Conservation (phyloP, 805 yeast genomes). For the Candida quercuum region DNA sequence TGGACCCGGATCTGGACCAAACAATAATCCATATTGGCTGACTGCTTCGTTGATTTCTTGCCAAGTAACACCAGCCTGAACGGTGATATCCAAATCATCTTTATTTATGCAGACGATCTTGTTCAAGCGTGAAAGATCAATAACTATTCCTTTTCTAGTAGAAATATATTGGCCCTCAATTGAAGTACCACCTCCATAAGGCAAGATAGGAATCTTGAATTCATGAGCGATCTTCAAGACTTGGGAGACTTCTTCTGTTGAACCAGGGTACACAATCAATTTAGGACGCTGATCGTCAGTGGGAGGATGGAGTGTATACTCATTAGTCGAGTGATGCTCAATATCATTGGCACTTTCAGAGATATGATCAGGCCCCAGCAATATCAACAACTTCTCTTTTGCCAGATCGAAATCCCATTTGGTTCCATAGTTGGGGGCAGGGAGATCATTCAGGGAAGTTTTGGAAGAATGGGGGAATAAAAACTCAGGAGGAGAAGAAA, state of each 20-base stretch:
- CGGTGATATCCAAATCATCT: slow-evolving; percentile 63
- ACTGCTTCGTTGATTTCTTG: slow-evolving; percentile 54
- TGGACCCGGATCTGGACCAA: slow-evolving; percentile 78
- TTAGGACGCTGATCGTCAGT: slow-evolving; percentile 31
- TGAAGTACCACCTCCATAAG: slow-evolving; percentile 61
- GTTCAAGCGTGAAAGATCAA: slow-evolving; percentile 58
- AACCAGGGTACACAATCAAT: slow-evolving; percentile 45
- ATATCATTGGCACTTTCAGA: slow-evolving; percentile 27
- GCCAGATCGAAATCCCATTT: slow-evolving; percentile 24
- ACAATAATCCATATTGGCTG: slow-evolving; percentile 42
- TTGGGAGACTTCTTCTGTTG: slow-evolving; percentile 51
- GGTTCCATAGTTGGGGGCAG: slow-evolving; percentile 22
- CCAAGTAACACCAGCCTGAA: slow-evolving; percentile 80
- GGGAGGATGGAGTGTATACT: slow-evolving; percentile 45
- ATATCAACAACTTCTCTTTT: slow-evolving; percentile 22
- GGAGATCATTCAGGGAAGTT: slow-evolving; percentile 17
- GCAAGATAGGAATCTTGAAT: slow-evolving; percentile 53
- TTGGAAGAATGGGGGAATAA: slow-evolving; percentile 25
- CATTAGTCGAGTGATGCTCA: slow-evolving; percentile 41
- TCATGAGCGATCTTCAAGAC: slow-evolving; percentile 51
- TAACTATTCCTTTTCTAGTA: slow-evolving; percentile 52
- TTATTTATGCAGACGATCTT: slow-evolving; percentile 48
- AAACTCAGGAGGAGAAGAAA: slow-evolving; percentile 21
- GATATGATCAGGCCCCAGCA: slow-evolving; percentile 30
- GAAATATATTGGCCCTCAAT: slow-evolving; percentile 64